phyloP scores from a whole-genome alignment of 116 monocot species.

The Phalaenopsis hybrid region DNA sequence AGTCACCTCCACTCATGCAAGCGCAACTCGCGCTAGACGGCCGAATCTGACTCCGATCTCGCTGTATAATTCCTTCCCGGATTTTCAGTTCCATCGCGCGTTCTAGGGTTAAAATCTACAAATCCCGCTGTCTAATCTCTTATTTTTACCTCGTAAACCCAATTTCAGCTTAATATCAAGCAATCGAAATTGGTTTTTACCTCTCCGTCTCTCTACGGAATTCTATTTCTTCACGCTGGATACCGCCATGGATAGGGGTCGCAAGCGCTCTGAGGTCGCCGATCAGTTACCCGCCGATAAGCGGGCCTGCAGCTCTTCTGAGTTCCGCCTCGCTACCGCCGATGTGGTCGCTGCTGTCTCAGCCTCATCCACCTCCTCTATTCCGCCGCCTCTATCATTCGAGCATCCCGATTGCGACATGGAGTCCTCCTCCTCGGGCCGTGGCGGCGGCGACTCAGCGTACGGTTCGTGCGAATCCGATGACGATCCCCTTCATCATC shows the following conservation, averaged over 20 bases:
- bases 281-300: slow-evolving; percentile 35
- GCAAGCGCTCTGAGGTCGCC: slow-evolving; percentile 37
- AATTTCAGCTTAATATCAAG: not conserved
- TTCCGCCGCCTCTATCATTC: slow-evolving; percentile 10
- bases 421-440: slow-evolving; percentile 25
- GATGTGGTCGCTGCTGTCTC: slow-evolving; percentile 1
- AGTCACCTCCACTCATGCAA: not conserved
- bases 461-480: slow-evolving; percentile 44
- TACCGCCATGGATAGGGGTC: slow-evolving; percentile 38
- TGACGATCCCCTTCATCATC: slow-evolving; percentile 14
- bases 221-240: slow-evolving; percentile 3
- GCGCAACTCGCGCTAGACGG: not conserved
- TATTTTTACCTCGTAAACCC: not conserved
- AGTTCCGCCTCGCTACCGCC: slow-evolving; percentile 14
- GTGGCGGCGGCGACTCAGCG: slow-evolving; percentile 14
- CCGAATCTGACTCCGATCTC: not conserved
- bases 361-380: not conserved
- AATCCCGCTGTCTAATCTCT: not conserved
- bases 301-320: slow-evolving; percentile 39
- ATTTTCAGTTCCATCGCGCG: not conserved
- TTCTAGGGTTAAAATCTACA: not conserved
- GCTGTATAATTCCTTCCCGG: not conserved
- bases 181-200: not conserved
- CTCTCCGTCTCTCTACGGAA: not conserved
- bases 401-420: slow-evolving; percentile 16